Evolutionary conservation across 768 basidiomycete species (phyloP).

Genomic region (Hygrocybe punicea): DNA sequence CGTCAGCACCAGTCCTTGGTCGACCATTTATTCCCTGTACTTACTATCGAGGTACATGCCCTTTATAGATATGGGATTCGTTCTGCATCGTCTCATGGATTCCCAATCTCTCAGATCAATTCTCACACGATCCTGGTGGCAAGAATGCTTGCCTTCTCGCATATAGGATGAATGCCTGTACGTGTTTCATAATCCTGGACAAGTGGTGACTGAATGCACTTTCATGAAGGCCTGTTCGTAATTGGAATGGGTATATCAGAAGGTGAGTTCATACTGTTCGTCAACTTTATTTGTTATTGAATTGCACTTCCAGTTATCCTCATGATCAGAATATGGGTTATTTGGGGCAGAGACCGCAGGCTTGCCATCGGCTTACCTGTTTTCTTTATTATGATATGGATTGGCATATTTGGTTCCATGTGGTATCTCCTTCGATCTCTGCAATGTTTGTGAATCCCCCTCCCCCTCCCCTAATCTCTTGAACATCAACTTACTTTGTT

Average conservation of each 20-base stretch:
- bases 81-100: slow-evolving; percentile 3
- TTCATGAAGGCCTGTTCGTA: slow-evolving; percentile 8
- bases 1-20: slow-evolving; percentile 1
- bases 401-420: slow-evolving; percentile 3
- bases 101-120: not conserved
- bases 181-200: not conserved
- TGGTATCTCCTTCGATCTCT: slow-evolving; percentile 5
- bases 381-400: slow-evolving; percentile 8
- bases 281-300: not conserved
- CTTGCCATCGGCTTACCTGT: slow-evolving; percentile 6
- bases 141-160: not conserved
- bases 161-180: not conserved
- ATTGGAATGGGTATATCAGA: slow-evolving; percentile 11
- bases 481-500: not conserved
- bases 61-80: slow-evolving; percentile 5
- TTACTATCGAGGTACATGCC: slow-evolving; percentile 8
- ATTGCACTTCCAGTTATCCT: slow-evolving; percentile 10
- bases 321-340: slow-evolving; percentile 13
- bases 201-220: not conserved
- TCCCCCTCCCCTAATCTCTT: not conserved
- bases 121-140: not conserved
- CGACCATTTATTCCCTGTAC: slow-evolving; percentile 7
- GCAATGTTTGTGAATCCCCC: slow-evolving; percentile 1
- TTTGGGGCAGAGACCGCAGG: slow-evolving; percentile 10
- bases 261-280: slow-evolving; percentile 2